A percentile compares a stretch with the other conserved stretches of the same genome.
phyloP scores from a whole-genome alignment of 2,329 filamentous ascomycete genomes.

The Alternaria sp. region DNA sequence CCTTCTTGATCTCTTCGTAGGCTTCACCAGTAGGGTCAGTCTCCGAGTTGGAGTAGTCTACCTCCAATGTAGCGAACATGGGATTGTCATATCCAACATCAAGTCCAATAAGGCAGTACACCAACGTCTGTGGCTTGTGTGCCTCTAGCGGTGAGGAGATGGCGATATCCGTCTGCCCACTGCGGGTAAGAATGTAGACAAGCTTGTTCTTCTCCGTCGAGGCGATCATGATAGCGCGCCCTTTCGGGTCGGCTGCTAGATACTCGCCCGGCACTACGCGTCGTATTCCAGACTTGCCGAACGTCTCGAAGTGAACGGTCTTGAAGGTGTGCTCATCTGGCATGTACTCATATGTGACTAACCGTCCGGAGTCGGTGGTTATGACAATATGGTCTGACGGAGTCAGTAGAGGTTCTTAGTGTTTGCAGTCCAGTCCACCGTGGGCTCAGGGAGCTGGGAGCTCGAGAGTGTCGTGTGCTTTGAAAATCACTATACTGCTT shows the following conservation, averaged over 20 bases:
- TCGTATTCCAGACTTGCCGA: conserved; percentile 94
- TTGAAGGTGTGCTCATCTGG: conserved; percentile 87
- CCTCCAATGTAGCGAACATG: conserved; percentile 92
- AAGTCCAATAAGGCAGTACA: conserved; percentile 85
- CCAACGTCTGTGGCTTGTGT: conserved; percentile 89
- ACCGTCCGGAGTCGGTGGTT: conserved; percentile 92
- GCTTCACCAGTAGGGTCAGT: conserved; percentile 89
- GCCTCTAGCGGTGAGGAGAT: conserved; percentile 98
- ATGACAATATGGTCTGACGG: conserved; percentile 90
- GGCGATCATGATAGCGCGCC: conserved; percentile 91
- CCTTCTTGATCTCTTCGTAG: conserved; percentile 82
- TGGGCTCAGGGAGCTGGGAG: conserved; percentile 34
- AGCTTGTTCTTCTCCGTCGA: conserved; percentile 99
- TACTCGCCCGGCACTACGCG: conserved; percentile 96
- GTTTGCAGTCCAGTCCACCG: conserved; percentile 42
- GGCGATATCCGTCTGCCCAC: conserved; percentile 91
- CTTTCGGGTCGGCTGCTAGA: conserved; percentile 93
- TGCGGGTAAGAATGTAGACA: conserved; percentile 96
- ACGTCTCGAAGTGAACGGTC: conserved; percentile 93
- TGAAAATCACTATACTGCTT: conserved; percentile 60
- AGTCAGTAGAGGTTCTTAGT: conserved; percentile 43
- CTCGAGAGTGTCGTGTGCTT: conserved; percentile 46
- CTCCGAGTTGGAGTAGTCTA: conserved; percentile 91
- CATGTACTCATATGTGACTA: conserved; percentile 92
- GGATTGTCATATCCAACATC: conserved; percentile 98